Base-by-base conservation (phyloP, 2,329 filamentous ascomycete genomes). In the Verticillium nubilum region DNA sequence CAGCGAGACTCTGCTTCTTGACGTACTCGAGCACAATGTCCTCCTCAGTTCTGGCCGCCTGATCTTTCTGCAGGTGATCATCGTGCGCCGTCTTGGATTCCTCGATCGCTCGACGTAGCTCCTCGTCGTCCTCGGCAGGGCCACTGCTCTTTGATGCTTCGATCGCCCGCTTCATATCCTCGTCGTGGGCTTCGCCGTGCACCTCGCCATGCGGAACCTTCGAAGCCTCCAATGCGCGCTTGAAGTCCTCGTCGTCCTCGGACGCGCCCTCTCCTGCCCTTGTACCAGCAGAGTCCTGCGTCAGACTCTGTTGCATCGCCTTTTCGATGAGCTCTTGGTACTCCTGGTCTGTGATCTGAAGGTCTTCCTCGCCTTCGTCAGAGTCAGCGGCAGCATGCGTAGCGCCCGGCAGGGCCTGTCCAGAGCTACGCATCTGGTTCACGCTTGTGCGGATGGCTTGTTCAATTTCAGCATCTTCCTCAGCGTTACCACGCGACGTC, bases 11-110 rank as follows among this genome's bases (percentile, higher is more conserved):
- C 75, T 92, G 88, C 76, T 86, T 89, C 78, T 88, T 90, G 47
- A 92, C 81, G 71, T 91, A 92, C 67, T 92, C 88, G 69, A 93
- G 72, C 9, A 92, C 84, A 60, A 89, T 85, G 59, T 91, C 84
- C 69, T 93, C 89, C 68, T 92, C 89, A 0, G 80, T 83, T 67
- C 73, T 78, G 58, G 75, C 70, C 37, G 70, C 73, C 54, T 72
- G 70, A 35, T 77, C 73, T 4, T 76, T 73, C 52, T 74, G 72
- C 64, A 78, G 66, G 58, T 81, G 72, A 33, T 78, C 71, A 57
- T 72, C 71, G 26, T 82, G 79, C 13, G 73, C 76, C 7, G 73
- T 72, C 64, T 78, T 75, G 0, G 78, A 81, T 57, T 77, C 78
- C 54, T 77, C 76, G 35, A 85, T 73, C 1, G 77, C 82, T 10